These are phyloP conservation scores for Protomyces arabidopsidicola DNA, from an alignment of 1,139 yeast genomes.

Conservation along the genomic window DNA sequence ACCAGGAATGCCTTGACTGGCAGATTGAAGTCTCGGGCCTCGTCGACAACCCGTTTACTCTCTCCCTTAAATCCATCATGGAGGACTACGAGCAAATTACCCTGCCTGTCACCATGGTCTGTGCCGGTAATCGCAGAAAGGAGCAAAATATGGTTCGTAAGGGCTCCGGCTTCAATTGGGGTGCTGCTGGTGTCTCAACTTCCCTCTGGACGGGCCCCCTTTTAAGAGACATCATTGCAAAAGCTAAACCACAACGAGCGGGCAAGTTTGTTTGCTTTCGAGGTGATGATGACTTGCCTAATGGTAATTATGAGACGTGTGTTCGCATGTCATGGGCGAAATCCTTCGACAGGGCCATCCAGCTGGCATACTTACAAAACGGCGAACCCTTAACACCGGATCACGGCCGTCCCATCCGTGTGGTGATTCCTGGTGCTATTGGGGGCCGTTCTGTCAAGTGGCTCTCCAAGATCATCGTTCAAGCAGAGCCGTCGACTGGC, in stretches of 20 bases:
- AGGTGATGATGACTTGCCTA: slow-evolving; percentile 40
- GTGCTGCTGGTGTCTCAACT: slow-evolving; percentile 41
- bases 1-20: slow-evolving; percentile 36
- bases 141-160: slow-evolving; percentile 41
- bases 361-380: slow-evolving; percentile 41
- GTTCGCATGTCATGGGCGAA: slow-evolving; percentile 38
- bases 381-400: slow-evolving; percentile 40
- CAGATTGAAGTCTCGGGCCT: slow-evolving; percentile 37
- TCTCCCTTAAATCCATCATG: slow-evolving; percentile 36
- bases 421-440: slow-evolving; percentile 41
- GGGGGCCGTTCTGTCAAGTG: slow-evolving; percentile 43
- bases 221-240: slow-evolving; percentile 37
- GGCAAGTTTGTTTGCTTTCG: slow-evolving; percentile 41
- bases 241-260: slow-evolving; percentile 36
- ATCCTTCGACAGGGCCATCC: slow-evolving; percentile 39
- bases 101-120: slow-evolving; percentile 39
- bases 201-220: slow-evolving; percentile 41
- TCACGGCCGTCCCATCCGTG: slow-evolving; percentile 42
- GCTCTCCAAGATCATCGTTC: slow-evolving; percentile 37
- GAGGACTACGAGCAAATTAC: slow-evolving; percentile 37
- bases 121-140: slow-evolving; percentile 42
- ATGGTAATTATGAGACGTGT: slow-evolving; percentile 41
- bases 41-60: slow-evolving; percentile 37
- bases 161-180: slow-evolving; percentile 42
- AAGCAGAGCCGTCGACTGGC: slow-evolving; percentile 39